A percentile compares a stretch with the other conserved stretches of the same genome.
phyloP scores from a whole-genome alignment of 192 early-diverging fungal species.

The Rhizophagus sp. region DNA sequence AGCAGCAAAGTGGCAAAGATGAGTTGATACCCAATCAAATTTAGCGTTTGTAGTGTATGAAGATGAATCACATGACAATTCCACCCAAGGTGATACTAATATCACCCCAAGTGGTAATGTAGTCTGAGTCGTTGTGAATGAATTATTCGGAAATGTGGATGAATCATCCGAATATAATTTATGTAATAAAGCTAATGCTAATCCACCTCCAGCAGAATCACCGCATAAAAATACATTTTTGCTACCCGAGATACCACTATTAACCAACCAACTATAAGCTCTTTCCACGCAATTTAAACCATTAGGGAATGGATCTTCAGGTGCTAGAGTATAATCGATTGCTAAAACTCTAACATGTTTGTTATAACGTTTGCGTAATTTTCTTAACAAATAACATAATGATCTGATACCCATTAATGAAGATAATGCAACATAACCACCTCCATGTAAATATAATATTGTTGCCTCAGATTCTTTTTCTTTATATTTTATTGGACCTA shows the following conservation, averaged over 20 bases:
- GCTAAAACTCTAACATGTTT: constrained; percentile 19
- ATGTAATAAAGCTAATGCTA: background rate
- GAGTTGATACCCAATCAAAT: background rate
- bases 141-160: no score
- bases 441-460: constrained; percentile 25
- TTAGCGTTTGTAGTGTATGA: constrained; percentile 13
- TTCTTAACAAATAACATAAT: constrained; percentile 24
- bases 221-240: constrained; percentile 22
- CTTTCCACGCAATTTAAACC: background rate
- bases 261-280: constrained; percentile 9
- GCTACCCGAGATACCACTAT: background rate
- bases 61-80: constrained; percentile 10
- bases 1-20: background rate
- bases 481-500: constrained; percentile 10
- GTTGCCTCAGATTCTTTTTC: background rate
- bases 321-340: constrained; percentile 4
- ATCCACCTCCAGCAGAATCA: background rate
- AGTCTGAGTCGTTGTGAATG: background rate
- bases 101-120: background rate
- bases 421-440: background rate
- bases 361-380: background rate
- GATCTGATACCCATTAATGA: background rate
- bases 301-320: constrained; percentile 4
- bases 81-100: constrained; percentile 27
- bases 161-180: background rate